Evolutionary conservation across 306 rosid species (phyloP).

Genomic region (Mimosa pudica): DNA sequence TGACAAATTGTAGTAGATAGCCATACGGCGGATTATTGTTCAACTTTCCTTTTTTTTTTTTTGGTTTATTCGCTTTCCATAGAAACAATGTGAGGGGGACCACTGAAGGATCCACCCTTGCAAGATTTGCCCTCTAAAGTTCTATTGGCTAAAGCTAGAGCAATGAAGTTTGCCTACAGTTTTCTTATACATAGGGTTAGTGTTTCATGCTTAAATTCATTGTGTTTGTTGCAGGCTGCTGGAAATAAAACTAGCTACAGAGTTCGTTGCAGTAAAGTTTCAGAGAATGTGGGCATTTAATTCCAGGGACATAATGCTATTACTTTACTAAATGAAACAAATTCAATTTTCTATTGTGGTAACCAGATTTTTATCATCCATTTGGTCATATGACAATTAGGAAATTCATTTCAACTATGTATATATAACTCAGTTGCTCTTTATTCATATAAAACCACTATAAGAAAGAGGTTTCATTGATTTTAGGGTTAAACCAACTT

Average conservation of each 20-base stretch:
- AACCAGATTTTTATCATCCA: not conserved
- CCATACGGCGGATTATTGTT: no score
- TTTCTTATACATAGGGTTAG: slow-evolving; percentile 17
- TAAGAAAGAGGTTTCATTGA: no score
- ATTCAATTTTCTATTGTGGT: not conserved
- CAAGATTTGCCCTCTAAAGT: slow-evolving; percentile 42
- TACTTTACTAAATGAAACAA: not conserved
- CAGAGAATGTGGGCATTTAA: slow-evolving; percentile 42
- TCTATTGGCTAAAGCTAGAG: slow-evolving; percentile 36
- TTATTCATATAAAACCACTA: no score
- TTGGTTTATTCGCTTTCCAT: no score
- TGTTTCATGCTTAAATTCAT: slow-evolving; percentile 29
- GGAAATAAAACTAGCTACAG: slow-evolving; percentile 33
- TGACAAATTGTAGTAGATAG: no score
- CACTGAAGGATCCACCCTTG: slow-evolving; percentile 41
- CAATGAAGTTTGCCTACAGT: slow-evolving; percentile 47
- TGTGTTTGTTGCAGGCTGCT: slow-evolving; percentile 44
- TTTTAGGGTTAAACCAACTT: no score
- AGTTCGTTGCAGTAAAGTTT: slow-evolving; percentile 57
- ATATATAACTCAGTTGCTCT: no score
- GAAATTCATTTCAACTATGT: not conserved
- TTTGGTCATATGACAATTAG: not conserved
- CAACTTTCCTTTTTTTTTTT: no score
- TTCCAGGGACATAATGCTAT: slow-evolving; percentile 50
- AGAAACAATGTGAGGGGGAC: not conserved